These are phyloP conservation scores for Potentilla sterilis DNA, from an alignment of 306 rosid genomes.

Conservation along the genomic window DNA sequence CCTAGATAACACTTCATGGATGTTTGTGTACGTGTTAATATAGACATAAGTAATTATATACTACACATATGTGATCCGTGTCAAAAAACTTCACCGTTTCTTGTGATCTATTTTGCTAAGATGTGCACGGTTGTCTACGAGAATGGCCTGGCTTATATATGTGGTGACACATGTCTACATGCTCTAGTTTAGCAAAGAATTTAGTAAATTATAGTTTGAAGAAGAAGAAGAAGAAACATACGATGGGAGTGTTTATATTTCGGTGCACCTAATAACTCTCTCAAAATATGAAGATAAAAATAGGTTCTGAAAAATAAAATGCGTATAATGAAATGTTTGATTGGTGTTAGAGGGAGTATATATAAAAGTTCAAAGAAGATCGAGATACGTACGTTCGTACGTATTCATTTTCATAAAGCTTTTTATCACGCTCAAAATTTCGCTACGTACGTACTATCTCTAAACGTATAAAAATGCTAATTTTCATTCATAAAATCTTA, in stretches of 20 bases:
- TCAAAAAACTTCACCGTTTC: constrained; percentile 26
- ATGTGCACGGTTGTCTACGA: constrained; percentile 26
- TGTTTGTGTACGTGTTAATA: constrained; percentile 13
- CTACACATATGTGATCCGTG: constrained; percentile 24
- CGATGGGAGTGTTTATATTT: too few relatives aligned
- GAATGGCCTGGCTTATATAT: not conserved
- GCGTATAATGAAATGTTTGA: too few relatives aligned
- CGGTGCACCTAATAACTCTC: too few relatives aligned
- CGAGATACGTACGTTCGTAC: too few relatives aligned
- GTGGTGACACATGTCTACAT: constrained; percentile 7
- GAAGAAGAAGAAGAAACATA: not conserved
- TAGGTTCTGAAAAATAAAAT: too few relatives aligned
- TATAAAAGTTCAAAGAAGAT: too few relatives aligned
- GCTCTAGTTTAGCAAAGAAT: not conserved
- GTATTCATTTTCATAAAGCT: too few relatives aligned
- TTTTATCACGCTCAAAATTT: too few relatives aligned
- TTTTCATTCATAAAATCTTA: not conserved
- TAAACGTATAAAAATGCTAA: not conserved
- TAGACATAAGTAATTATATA: not conserved
- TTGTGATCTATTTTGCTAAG: constrained; percentile 24
- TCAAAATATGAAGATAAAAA: not conserved
- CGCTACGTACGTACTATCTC: not conserved
- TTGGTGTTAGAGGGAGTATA: too few relatives aligned
- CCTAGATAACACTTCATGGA: not conserved
- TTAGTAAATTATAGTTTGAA: not conserved